phyloP scores from a whole-genome alignment of 2,329 filamentous ascomycete genomes.

The Penicillium sp. region DNA sequence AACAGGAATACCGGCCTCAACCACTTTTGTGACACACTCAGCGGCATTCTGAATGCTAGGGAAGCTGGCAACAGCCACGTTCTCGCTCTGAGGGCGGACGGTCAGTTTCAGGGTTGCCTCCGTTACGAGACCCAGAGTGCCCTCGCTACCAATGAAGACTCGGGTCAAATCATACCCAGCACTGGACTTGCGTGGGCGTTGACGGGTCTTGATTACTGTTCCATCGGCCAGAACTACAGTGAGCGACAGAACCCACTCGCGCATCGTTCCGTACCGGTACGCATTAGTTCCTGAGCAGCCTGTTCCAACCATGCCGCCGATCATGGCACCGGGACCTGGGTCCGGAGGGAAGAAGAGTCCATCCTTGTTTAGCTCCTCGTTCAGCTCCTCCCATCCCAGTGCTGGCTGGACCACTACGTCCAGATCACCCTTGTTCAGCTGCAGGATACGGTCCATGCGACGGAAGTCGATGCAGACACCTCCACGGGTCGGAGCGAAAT shows the following conservation, averaged over 20 bases:
- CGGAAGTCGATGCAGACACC: conserved; percentile 85
- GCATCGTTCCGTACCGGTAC: conserved; percentile 91
- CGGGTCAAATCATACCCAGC: conserved; percentile 90
- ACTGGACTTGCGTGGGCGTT: conserved; percentile 83
- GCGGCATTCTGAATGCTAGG: conserved; percentile 67
- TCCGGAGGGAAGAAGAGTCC: conserved; percentile 91
- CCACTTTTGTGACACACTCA: conserved; percentile 75
- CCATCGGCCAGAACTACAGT: conserved; percentile 90
- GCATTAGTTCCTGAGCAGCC: conserved; percentile 74
- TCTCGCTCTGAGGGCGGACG: conserved; percentile 74
- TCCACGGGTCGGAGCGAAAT: conserved; percentile 78
- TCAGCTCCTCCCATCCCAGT: conserved; percentile 82
- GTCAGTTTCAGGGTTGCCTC: conserved; percentile 88
- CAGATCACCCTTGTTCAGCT: conserved; percentile 73
- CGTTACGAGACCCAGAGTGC: conserved; percentile 85
- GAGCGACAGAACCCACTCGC: conserved; percentile 84
- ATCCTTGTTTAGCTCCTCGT: conserved; percentile 70
- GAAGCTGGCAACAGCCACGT: conserved; percentile 74
- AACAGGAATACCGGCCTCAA: conserved; percentile 76
- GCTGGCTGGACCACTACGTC: conserved; percentile 78
- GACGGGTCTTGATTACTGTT: conserved; percentile 83
- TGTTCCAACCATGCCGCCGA: conserved; percentile 67
- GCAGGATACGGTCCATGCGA: conserved; percentile 78
- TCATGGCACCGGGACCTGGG: conserved; percentile 87
- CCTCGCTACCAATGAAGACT: conserved; percentile 87